Conservation (phyloP, 495 filamentous ascomycete genomes). For the Neurospora sp. region DNA sequence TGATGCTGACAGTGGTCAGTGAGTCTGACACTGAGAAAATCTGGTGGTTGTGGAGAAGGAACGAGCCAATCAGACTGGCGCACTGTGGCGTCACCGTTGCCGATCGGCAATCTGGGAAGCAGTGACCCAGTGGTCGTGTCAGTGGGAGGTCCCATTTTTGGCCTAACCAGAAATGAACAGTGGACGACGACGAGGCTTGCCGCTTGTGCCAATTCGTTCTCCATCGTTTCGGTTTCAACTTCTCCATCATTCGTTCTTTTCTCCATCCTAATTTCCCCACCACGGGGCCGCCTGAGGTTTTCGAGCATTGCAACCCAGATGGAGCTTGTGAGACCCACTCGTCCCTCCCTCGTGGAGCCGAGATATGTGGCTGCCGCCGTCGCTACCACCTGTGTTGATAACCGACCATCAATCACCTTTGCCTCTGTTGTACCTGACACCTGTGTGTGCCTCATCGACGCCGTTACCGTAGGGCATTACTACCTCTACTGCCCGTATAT, state of each 20-base stretch:
- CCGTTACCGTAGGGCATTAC: not conserved
- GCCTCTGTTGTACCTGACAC: not conserved
- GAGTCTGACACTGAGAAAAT: not conserved
- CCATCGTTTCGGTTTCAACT: not conserved
- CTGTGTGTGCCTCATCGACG: not conserved
- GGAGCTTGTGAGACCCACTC: not conserved
- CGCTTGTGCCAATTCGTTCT: not conserved
- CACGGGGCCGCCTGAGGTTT: not conserved
- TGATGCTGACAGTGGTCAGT: not conserved
- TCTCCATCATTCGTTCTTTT: not conserved
- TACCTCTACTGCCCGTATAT: too few species aligned
- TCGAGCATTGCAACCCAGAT: not conserved
- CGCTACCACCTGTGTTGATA: not conserved
- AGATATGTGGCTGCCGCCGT: not conserved
- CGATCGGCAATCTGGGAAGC: conserved; percentile 10
- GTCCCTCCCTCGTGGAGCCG: not conserved
- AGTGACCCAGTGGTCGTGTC: not conserved
- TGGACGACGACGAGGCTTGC: not conserved
- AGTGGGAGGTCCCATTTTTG: not conserved
- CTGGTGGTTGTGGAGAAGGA: not conserved
- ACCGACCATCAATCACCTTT: not conserved
- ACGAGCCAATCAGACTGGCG: conserved; percentile 3
- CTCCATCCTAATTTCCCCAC: not conserved
- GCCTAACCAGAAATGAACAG: not conserved
- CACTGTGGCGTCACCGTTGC: conserved; percentile 12